These are phyloP conservation scores for Thielaviopsis musarum DNA, from an alignment of 2,329 filamentous ascomycete species.

Conservation along the genomic window DNA sequence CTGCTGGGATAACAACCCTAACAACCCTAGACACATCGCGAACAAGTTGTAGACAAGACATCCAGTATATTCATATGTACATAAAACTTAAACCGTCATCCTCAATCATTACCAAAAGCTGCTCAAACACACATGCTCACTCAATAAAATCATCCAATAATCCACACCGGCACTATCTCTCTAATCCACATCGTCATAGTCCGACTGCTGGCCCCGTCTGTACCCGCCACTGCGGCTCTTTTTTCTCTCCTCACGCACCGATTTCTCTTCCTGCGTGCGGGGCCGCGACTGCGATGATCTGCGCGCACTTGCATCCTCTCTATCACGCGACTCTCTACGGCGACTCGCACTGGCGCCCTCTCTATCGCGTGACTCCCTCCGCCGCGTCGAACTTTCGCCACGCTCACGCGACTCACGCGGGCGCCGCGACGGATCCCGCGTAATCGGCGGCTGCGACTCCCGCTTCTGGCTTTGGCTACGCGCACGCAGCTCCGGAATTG, in stretches of 20 bases:
- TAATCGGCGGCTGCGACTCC: constrained; percentile 6
- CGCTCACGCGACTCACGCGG: no score
- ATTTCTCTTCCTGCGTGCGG: constrained; percentile 18
- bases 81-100: no score
- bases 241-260: constrained; percentile 21
- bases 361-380: constrained; percentile 2
- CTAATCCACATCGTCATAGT: constrained; percentile 6
- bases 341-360: not conserved
- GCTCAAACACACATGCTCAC: not conserved
- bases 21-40: no score
- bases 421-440: constrained; percentile 2
- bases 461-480: constrained; percentile 11
- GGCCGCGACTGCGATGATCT: constrained; percentile 9
- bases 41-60: no score
- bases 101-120: no score
- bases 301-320: not conserved
- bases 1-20: no score
- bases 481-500: constrained; percentile 33
- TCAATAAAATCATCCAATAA: not conserved
- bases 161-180: not conserved
- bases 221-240: constrained; percentile 12
- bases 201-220: constrained; percentile 6
- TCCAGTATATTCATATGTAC: no score
- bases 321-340: constrained; percentile 1
- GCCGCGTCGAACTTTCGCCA: not conserved